phyloP scores from a whole-genome alignment of 2,329 filamentous ascomycete species.

The Claviceps humidiphila region DNA sequence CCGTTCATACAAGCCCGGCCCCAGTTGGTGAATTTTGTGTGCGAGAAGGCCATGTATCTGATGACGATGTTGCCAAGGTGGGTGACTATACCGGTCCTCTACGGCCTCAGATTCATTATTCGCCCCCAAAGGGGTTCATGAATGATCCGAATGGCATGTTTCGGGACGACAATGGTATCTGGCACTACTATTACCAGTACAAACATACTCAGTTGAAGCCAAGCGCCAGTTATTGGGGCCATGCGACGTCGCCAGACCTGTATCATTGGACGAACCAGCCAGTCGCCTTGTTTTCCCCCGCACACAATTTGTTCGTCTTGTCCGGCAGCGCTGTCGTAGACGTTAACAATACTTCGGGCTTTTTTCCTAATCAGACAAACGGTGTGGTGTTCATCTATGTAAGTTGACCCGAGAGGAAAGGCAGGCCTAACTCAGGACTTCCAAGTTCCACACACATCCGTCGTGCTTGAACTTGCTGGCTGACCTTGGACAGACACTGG shows the following conservation, averaged over 20 bases:
- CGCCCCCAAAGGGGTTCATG: constrained; percentile 4
- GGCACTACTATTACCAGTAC: constrained; percentile 55
- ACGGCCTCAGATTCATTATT: constrained; percentile 6
- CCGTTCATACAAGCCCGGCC: not conserved
- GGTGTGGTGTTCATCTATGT: constrained; percentile 40
- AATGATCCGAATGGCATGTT: constrained; percentile 19
- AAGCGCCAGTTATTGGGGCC: constrained; percentile 54
- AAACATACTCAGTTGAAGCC: constrained; percentile 26
- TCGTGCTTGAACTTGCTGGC: not conserved
- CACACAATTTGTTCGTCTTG: constrained; percentile 32
- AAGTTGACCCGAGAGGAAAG: constrained; percentile 1
- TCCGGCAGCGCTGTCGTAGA: constrained; percentile 47
- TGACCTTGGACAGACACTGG: constrained; percentile 12
- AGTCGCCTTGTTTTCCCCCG: constrained; percentile 42
- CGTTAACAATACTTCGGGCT: constrained; percentile 50
- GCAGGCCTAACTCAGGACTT: too few species aligned
- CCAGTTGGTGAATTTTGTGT: not conserved
- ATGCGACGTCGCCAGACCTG: constrained; percentile 48
- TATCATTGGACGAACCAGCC: constrained; percentile 53
- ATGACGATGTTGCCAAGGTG: constrained; percentile 8
- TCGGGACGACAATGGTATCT: constrained; percentile 40
- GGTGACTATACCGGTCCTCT: constrained; percentile 7
- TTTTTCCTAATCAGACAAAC: constrained; percentile 28
- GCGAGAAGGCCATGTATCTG: constrained; percentile 9
- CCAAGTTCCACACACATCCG: constrained; percentile 1